Conservation (phyloP, 1,139 yeast species). For the Chernovozyma aurita region DNA sequence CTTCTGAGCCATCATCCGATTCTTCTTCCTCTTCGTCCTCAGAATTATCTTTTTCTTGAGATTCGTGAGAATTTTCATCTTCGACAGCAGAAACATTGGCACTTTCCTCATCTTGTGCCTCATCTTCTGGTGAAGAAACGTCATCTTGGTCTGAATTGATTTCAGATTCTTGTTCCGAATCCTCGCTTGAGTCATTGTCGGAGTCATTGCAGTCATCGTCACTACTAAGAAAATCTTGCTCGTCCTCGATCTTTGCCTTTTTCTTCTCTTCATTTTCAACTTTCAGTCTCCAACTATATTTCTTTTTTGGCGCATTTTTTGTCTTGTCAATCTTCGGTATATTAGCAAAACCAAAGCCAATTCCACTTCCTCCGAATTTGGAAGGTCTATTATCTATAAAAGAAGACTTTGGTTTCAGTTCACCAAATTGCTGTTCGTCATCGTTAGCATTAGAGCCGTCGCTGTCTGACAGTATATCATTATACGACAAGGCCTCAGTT, state of each 20-base stretch:
- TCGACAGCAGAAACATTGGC: constrained; percentile 6
- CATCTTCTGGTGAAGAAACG: constrained; percentile 17
- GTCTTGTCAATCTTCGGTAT: constrained; percentile 43
- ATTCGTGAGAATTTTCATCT: constrained; percentile 15
- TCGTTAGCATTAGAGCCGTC: constrained; percentile 17
- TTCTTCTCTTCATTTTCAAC: constrained; percentile 37
- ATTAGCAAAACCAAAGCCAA: constrained; percentile 66
- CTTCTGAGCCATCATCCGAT: constrained; percentile 14
- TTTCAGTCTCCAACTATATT: constrained; percentile 41
- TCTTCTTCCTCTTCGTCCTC: constrained; percentile 15
- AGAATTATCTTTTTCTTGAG: constrained; percentile 16
- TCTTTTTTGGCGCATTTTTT: constrained; percentile 25
- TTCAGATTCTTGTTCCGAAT: constrained; percentile 24
- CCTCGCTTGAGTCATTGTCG: constrained; percentile 42
- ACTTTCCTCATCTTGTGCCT: constrained; percentile 8
- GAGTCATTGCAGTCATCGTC: constrained; percentile 20
- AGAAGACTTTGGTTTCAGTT: constrained; percentile 32
- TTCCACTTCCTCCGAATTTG: constrained; percentile 54
- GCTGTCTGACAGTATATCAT: constrained; percentile 2
- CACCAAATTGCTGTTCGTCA: constrained; percentile 22
- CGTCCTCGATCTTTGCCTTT: constrained; percentile 31
- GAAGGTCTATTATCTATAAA: constrained; percentile 74
- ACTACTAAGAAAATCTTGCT: constrained; percentile 31
- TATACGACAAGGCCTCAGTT: constrained; percentile 3
- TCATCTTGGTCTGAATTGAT: constrained; percentile 11